Conservation (phyloP, 192 early-diverging fungal genomes). For the Phycomyces blakesleeanus region DNA sequence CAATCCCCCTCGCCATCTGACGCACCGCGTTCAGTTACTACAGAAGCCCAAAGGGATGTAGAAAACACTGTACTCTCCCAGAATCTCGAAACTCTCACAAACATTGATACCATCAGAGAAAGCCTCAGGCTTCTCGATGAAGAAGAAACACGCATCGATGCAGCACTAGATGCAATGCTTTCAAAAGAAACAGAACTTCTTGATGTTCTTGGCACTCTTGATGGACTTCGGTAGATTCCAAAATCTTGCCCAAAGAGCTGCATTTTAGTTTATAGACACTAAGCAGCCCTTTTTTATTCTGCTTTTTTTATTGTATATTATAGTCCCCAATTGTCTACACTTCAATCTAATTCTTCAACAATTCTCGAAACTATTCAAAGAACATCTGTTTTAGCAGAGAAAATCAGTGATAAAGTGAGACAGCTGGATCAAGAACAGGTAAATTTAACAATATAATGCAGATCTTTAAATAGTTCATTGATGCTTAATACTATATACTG, state of each 20-base stretch:
- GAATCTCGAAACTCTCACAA: constrained; percentile 50
- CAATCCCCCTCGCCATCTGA: neutral
- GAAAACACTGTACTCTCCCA: constrained; percentile 5
- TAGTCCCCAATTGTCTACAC: constrained; percentile 52
- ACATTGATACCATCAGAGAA: constrained; percentile 58
- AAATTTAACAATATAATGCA: too few species aligned
- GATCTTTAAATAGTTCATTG: too few species aligned
- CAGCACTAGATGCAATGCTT: constrained; percentile 54
- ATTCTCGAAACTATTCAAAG: constrained; percentile 54
- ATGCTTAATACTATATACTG: neutral
- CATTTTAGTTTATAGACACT: neutral
- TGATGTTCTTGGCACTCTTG: constrained; percentile 45
- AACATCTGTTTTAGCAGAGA: constrained; percentile 72
- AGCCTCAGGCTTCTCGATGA: constrained; percentile 53
- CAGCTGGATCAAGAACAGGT: constrained; percentile 75
- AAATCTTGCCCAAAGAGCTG: too few species aligned
- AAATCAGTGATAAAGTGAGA: constrained; percentile 81
- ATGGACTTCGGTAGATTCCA: constrained; percentile 50
- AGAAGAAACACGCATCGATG: constrained; percentile 63
- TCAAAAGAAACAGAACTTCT: constrained; percentile 32
- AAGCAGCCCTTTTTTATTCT: constrained; percentile 3
- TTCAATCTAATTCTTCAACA: constrained; percentile 43
- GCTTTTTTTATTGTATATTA: too few species aligned
- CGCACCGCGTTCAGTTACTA: neutral
- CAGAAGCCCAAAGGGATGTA: neutral